Evolutionary conservation across 2,329 filamentous ascomycete species (phyloP).

Genomic region (Elsinoe perseae): DNA sequence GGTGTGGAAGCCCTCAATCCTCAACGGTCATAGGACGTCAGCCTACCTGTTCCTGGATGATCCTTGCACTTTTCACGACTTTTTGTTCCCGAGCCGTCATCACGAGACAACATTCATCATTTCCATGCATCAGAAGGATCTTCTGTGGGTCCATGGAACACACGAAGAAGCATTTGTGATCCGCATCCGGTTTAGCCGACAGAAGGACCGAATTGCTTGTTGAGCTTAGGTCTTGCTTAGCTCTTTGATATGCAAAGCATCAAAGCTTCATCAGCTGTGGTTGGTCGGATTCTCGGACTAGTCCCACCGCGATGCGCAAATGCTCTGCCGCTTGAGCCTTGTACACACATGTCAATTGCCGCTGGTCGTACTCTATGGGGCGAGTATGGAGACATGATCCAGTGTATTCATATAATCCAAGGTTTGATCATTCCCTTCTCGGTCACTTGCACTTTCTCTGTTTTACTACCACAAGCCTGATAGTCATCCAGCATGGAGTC

Average conservation of each 20-base stretch:
- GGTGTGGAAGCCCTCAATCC: not conserved
- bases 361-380: not conserved
- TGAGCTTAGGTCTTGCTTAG: not conserved
- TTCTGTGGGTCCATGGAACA: conserved; percentile 2
- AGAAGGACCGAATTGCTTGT: conserved; percentile 3
- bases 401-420: not conserved
- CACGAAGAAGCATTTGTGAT: not conserved
- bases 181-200: not conserved
- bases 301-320: not conserved
- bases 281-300: not conserved
- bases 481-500: not conserved
- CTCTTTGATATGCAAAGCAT: not conserved
- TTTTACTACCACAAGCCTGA: not conserved
- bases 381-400: not conserved
- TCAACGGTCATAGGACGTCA: not conserved
- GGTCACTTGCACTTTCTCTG: not conserved
- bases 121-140: not conserved
- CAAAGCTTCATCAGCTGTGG: not conserved
- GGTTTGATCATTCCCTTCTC: not conserved
- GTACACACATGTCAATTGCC: not conserved
- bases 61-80: not conserved
- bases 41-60: not conserved
- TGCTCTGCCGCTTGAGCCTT: not conserved
- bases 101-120: not conserved
- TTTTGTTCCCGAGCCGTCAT: not conserved